Evolutionary conservation across 805 yeast genomes (phyloP).

Genomic region (Nakazawaea ishiwadae): DNA sequence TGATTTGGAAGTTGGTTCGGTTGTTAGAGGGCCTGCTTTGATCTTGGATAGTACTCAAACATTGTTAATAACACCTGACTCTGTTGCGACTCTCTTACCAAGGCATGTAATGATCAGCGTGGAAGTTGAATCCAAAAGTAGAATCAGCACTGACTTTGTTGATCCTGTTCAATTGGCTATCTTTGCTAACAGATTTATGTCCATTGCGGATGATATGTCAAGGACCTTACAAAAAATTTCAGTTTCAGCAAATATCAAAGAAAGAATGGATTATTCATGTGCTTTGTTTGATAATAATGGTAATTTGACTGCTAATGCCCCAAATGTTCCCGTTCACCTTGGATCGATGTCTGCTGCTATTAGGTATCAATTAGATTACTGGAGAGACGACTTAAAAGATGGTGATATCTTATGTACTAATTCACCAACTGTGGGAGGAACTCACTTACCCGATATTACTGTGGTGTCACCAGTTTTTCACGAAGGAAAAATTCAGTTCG

Average conservation of each 20-base stretch:
- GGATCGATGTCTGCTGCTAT: conserved; percentile 26
- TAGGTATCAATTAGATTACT: conserved; percentile 19
- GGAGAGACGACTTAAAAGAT: conserved; percentile 19
- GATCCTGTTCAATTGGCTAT: conserved; percentile 26
- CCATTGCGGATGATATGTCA: conserved; percentile 29
- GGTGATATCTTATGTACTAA: conserved; percentile 25
- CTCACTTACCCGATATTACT: conserved; percentile 32
- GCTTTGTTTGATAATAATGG: conserved; percentile 27
- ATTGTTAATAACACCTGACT: conserved; percentile 20
- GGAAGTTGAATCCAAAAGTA: conserved; percentile 14
- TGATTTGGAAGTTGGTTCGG: conserved; percentile 19
- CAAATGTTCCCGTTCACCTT: conserved; percentile 26
- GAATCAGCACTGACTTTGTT: conserved; percentile 20
- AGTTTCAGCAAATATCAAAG: conserved; percentile 26
- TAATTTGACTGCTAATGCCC: conserved; percentile 26
- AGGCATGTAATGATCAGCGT: conserved; percentile 21
- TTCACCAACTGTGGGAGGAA: conserved; percentile 24
- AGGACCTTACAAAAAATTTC: conserved; percentile 24
- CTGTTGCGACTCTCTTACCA: conserved; percentile 20
- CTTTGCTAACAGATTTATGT: conserved; percentile 26
- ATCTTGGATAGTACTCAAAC: conserved; percentile 26
- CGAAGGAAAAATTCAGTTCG: conserved; percentile 30
- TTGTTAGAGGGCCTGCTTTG: conserved; percentile 22
- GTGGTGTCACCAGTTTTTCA: conserved; percentile 39
- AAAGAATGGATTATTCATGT: conserved; percentile 26